These are phyloP conservation scores for Thielaviopsis cerberus DNA, from an alignment of 2,329 filamentous ascomycete species.

Conservation along the genomic window DNA sequence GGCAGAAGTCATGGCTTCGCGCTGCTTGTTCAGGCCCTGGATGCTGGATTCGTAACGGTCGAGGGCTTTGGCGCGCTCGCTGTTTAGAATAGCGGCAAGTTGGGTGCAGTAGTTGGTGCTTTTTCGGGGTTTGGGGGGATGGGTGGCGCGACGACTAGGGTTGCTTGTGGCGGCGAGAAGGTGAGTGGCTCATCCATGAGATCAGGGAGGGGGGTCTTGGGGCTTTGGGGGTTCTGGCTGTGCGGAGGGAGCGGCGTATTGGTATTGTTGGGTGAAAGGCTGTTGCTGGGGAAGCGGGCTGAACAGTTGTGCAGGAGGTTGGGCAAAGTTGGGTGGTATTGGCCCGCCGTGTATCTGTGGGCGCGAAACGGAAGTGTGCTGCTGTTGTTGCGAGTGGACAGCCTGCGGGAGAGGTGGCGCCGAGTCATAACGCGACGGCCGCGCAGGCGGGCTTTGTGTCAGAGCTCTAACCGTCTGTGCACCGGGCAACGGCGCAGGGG, in stretches of 20 bases:
- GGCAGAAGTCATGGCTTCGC: slow-evolving; percentile 53
- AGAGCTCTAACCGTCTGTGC: background rate
- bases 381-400: background rate
- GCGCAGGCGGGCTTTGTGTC: background rate
- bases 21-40: slow-evolving; percentile 59
- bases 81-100: slow-evolving; percentile 50
- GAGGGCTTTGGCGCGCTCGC: slow-evolving; percentile 49
- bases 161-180: slow-evolving; percentile 28
- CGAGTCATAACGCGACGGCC: slow-evolving; percentile 27
- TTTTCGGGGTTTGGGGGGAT: slow-evolving; percentile 92
- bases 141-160: slow-evolving; percentile 50
- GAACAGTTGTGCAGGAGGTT: background rate
- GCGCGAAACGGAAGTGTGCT: background rate
- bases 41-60: slow-evolving; percentile 58
- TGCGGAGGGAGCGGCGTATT: background rate
- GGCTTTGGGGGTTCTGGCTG: slow-evolving; percentile 18
- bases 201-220: slow-evolving; percentile 29
- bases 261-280: background rate
- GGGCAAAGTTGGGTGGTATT: background rate
- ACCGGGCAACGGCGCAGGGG: background rate
- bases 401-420: slow-evolving; percentile 25
- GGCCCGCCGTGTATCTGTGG: background rate
- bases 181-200: slow-evolving; percentile 39
- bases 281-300: background rate
- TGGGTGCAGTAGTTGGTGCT: slow-evolving; percentile 69